phyloP scores from a whole-genome alignment of 257 asterid genomes.

The Scutellaria minor region DNA sequence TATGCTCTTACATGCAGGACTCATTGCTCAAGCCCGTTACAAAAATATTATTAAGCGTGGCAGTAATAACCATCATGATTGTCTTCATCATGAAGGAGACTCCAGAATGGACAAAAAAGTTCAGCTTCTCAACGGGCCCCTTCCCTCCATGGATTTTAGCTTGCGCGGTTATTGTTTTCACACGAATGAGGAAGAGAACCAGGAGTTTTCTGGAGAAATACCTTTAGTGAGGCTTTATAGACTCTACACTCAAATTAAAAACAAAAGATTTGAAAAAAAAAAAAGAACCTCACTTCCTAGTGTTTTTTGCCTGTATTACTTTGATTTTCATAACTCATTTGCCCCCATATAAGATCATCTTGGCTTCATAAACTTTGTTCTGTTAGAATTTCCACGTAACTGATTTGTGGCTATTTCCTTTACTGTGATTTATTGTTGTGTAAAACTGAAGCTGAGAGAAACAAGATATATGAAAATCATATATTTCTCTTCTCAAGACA shows the following conservation, averaged over 20 bases:
- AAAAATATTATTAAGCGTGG: conserved; percentile 66
- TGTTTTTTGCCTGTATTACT: conserved; percentile 10
- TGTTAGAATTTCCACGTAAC: conserved; percentile 19
- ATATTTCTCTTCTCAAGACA: background rate
- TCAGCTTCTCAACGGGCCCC: conserved; percentile 52
- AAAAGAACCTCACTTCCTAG: background rate
- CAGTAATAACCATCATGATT: conserved; percentile 52
- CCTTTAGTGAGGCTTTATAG: conserved; percentile 31
- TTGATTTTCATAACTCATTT: conserved; percentile 24
- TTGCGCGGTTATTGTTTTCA: conserved; percentile 79
- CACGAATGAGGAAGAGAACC: conserved; percentile 87
- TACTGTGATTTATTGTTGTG: background rate
- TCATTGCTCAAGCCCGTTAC: conserved; percentile 70
- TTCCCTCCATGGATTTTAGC: conserved; percentile 88
- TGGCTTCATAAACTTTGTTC: conserved; percentile 23
- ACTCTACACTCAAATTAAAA: conserved; percentile 13
- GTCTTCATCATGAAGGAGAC: conserved; percentile 62
- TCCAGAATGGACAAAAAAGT: conserved; percentile 68
- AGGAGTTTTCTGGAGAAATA: conserved; percentile 53
- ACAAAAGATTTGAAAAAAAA: background rate
- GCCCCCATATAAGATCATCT: conserved; percentile 21
- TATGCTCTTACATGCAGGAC: conserved; percentile 58
- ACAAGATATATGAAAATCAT: conserved; percentile 2
- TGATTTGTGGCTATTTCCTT: conserved; percentile 16
- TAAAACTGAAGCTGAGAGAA: conserved; percentile 20